Percentiles rank a stretch among this genome's conserved stretches.
Conservation (phyloP, 352 stramenopile genomes). For the Pythium phragmiticola region DNA sequence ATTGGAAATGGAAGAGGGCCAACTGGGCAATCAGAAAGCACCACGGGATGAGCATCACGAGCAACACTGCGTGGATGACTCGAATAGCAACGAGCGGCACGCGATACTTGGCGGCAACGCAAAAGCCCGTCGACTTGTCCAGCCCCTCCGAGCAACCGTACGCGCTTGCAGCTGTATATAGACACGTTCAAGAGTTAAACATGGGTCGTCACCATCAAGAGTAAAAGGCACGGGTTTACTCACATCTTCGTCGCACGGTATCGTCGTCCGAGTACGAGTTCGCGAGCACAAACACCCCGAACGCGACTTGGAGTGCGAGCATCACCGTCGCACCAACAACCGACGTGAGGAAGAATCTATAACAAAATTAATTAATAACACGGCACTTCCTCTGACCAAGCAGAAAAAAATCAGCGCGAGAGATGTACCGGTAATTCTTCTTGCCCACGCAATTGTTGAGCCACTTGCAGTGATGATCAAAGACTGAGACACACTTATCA, state of each 20-base stretch:
- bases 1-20: constrained; percentile 78
- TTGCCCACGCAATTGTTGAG: constrained; percentile 95
- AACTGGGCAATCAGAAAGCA: constrained; percentile 80
- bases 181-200: neutral
- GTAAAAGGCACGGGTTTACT: neutral
- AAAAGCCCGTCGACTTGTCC: constrained; percentile 44
- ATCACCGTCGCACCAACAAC: constrained; percentile 66
- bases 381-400: neutral
- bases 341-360: constrained; percentile 68
- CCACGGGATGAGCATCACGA: constrained; percentile 68
- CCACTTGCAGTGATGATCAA: constrained; percentile 98
- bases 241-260: constrained; percentile 41
- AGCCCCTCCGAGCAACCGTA: constrained; percentile 56
- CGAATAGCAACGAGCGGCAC: constrained; percentile 58
- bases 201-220: neutral
- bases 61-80: constrained; percentile 60
- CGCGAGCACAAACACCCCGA: constrained; percentile 63
- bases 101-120: constrained; percentile 47
- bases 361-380: neutral
- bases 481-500: constrained; percentile 95
- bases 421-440: constrained; percentile 67
- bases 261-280: constrained; percentile 46
- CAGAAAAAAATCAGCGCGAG: neutral
- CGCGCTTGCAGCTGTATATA: constrained; percentile 43
- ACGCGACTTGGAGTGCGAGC: constrained; percentile 63